These are phyloP conservation scores for Bisporella sp. DNA, from an alignment of 2,329 filamentous ascomycete species.

Conservation along the genomic window DNA sequence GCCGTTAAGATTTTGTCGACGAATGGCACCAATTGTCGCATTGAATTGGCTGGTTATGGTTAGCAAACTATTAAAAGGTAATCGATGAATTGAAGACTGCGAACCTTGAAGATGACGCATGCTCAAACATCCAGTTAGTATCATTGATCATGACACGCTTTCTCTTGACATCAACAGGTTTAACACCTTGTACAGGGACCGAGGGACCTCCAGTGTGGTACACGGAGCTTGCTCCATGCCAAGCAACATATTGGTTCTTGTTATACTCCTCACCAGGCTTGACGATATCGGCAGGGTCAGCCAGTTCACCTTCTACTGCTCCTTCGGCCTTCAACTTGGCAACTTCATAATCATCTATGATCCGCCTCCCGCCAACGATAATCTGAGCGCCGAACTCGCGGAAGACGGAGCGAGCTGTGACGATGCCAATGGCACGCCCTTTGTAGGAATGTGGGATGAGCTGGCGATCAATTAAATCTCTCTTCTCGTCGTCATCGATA, in stretches of 20 bases:
- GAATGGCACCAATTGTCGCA: conserved; percentile 59
- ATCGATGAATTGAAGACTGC: conserved; percentile 26
- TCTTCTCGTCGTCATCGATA: conserved; percentile 94
- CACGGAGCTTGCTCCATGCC: conserved; percentile 93
- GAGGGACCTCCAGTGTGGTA: conserved; percentile 80
- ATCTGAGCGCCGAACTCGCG: conserved; percentile 94
- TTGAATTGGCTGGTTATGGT: conserved; percentile 67
- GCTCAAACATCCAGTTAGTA: conserved; percentile 94
- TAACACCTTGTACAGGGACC: conserved; percentile 68
- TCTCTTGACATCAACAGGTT: conserved; percentile 71
- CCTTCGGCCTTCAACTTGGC: conserved; percentile 68
- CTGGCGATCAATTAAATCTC: conserved; percentile 88
- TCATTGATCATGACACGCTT: conserved; percentile 83
- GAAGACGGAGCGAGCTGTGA: conserved; percentile 93
- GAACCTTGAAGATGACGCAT: conserved; percentile 83
- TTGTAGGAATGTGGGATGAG: conserved; percentile 99
- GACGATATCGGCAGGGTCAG: conserved; percentile 82
- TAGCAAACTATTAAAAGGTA: conserved; percentile 2
- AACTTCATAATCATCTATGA: conserved; percentile 87
- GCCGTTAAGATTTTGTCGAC: conserved; percentile 60
- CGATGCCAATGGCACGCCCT: conserved; percentile 91
- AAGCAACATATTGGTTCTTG: conserved; percentile 97
- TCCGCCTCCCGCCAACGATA: conserved; percentile 78
- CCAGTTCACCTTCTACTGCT: conserved; percentile 79
- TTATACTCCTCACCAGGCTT: conserved; percentile 84